These are phyloP conservation scores for Auriculariales sp. DNA, from an alignment of 768 basidiomycete genomes.

Conservation along the genomic window DNA sequence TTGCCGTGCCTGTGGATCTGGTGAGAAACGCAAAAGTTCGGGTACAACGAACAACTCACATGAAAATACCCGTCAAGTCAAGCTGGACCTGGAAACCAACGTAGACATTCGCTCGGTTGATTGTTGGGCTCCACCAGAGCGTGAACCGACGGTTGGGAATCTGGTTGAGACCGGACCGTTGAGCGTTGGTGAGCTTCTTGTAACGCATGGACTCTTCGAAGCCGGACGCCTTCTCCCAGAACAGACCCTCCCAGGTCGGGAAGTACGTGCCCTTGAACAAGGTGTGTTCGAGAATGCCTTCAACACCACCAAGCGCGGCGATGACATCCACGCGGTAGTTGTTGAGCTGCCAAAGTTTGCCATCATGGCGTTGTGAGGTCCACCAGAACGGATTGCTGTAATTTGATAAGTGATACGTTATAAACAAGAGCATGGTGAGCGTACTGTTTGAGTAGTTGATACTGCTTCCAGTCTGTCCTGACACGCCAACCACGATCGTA, in stretches of 20 bases:
- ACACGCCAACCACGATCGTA: conserved; percentile 99
- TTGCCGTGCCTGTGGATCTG: conserved; percentile 69
- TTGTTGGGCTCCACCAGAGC: conserved; percentile 98
- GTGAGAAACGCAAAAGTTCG: neutral
- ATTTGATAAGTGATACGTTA: conserved; percentile 38
- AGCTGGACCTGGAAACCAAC: conserved; percentile 99
- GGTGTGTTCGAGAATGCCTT: conserved; percentile 92
- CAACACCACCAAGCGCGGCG: conserved; percentile 92
- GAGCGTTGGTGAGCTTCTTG: conserved; percentile 95
- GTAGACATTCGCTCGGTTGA: conserved; percentile 98
- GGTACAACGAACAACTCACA: conserved; percentile 26
- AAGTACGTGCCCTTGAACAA: conserved; percentile 97
- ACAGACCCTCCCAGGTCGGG: conserved; percentile 95
- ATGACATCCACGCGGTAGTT: conserved; percentile 98
- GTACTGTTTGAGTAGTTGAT: conserved; percentile 81
- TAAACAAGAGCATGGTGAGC: conserved; percentile 44
- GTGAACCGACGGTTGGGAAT: conserved; percentile 99
- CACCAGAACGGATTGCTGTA: conserved; percentile 95
- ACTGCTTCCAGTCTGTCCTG: conserved; percentile 95
- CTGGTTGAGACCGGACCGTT: conserved; percentile 93
- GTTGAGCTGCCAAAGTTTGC: conserved; percentile 93
- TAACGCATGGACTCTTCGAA: conserved; percentile 95
- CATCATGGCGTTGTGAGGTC: conserved; percentile 95
- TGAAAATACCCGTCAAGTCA: conserved; percentile 94
- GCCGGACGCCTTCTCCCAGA: conserved; percentile 97